Evolutionary conservation across 345 rosid species (phyloP).

Genomic region (Euphorbia pulcherrima): DNA sequence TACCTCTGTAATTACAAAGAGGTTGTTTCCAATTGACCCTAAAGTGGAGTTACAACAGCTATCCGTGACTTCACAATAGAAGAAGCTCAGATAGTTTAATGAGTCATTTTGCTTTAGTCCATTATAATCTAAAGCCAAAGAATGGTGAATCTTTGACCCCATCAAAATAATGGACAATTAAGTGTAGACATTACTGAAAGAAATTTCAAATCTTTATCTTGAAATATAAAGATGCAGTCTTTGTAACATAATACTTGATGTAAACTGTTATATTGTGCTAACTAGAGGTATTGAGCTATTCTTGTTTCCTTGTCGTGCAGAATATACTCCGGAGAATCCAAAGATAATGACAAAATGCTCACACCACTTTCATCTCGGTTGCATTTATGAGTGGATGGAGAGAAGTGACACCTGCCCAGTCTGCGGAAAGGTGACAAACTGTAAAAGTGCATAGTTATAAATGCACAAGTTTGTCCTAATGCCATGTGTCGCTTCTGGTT

Average conservation of each 20-base stretch:
- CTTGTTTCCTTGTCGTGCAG: conserved; percentile 41
- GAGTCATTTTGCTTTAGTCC: too few species aligned
- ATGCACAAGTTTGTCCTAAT: too few species aligned
- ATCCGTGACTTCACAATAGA: too few species aligned
- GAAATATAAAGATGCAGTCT: conserved; percentile 9
- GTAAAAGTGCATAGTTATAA: too few species aligned
- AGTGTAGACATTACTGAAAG: neutral
- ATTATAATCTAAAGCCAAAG: too few species aligned
- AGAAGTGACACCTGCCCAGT: conserved; percentile 97
- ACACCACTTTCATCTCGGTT: conserved; percentile 97
- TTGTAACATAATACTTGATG: neutral
- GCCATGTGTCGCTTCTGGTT: too few species aligned
- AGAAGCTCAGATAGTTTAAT: too few species aligned
- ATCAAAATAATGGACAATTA: too few species aligned
- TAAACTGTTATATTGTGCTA: neutral
- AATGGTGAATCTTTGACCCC: too few species aligned
- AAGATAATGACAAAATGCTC: conserved; percentile 83
- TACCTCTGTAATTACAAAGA: too few species aligned
- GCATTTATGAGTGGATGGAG: conserved; percentile 99
- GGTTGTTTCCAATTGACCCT: too few species aligned
- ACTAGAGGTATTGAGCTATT: neutral
- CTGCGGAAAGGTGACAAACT: conserved; percentile 76
- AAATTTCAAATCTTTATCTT: neutral
- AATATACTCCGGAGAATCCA: conserved; percentile 88
- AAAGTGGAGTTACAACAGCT: too few species aligned